Conservation (phyloP, 495 filamentous ascomycete species). For the Trichoderma reesei region DNA sequence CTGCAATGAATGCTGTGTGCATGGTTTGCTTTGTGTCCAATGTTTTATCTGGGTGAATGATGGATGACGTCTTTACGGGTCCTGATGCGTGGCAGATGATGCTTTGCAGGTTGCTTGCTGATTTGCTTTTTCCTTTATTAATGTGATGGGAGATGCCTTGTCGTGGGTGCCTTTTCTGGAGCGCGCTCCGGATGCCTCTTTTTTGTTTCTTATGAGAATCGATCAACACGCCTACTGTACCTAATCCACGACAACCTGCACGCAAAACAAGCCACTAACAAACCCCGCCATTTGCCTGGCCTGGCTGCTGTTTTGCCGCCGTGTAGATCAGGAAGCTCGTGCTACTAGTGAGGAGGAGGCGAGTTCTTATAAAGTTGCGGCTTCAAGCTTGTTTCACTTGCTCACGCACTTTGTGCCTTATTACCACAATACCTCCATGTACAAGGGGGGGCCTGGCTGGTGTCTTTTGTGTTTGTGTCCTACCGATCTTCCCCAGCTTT, state of each 20-base stretch:
- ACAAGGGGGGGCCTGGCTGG: neutral
- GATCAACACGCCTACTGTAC: no score
- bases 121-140: neutral
- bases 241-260: no score
- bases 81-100: no score
- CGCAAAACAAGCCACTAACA: neutral
- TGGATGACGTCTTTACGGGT: no score
- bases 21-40: no score
- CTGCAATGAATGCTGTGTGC: no score
- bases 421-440: neutral
- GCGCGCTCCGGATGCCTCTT: neutral
- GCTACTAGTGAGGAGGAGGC: no score
- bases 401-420: no score
- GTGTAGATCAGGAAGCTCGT: neutral
- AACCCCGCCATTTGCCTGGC: neutral
- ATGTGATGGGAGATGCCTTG: neutral
- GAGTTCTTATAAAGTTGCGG: no score
- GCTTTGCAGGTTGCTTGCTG: neutral
- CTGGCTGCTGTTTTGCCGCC: neutral
- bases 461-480: neutral
- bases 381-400: no score
- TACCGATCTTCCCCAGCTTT: neutral
- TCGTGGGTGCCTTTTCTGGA: neutral
- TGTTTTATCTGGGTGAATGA: no score
- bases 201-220: neutral